A percentile compares a stretch with the other conserved stretches of the same genome.
Conservation (phyloP, 1,284 basidiomycete species). For the Kwoniella shivajii region DNA sequence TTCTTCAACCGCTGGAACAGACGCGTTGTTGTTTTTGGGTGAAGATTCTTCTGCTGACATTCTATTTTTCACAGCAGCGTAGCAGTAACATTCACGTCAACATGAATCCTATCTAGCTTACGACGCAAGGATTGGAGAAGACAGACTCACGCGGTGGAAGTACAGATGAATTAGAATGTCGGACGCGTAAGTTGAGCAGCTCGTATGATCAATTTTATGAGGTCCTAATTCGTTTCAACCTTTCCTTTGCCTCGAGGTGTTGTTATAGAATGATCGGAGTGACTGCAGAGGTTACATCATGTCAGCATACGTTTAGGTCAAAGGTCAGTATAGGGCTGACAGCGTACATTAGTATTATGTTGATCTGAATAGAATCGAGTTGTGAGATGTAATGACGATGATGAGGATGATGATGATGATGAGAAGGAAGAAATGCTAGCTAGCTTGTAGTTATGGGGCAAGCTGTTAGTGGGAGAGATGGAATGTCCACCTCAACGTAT, state of each 20-base stretch:
- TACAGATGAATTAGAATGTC: background rate
- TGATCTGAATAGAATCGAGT: too few species aligned
- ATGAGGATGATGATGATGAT: background rate
- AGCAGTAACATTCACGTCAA: too few species aligned
- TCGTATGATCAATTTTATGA: background rate
- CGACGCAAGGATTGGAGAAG: background rate
- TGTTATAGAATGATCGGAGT: too few species aligned
- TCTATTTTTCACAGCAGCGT: too few species aligned
- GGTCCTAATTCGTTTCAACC: too few species aligned
- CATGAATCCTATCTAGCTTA: too few species aligned
- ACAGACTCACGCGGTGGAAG: background rate
- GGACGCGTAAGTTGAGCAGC: background rate
- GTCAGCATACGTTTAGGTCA: background rate
- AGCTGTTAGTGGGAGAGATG: background rate
- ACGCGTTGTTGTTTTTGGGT: too few species aligned
- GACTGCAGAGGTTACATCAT: too few species aligned
- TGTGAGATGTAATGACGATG: background rate
- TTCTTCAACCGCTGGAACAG: slow-evolving; percentile 13
- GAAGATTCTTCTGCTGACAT: slow-evolving; percentile 15
- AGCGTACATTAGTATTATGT: background rate
- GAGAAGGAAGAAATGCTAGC: too few species aligned
- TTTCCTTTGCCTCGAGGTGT: too few species aligned
- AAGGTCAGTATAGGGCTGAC: background rate
- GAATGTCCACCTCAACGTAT: too few species aligned
- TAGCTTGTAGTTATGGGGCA: background rate